Conservation (phyloP, 495 filamentous ascomycete genomes). For the Physcia stellaris region DNA sequence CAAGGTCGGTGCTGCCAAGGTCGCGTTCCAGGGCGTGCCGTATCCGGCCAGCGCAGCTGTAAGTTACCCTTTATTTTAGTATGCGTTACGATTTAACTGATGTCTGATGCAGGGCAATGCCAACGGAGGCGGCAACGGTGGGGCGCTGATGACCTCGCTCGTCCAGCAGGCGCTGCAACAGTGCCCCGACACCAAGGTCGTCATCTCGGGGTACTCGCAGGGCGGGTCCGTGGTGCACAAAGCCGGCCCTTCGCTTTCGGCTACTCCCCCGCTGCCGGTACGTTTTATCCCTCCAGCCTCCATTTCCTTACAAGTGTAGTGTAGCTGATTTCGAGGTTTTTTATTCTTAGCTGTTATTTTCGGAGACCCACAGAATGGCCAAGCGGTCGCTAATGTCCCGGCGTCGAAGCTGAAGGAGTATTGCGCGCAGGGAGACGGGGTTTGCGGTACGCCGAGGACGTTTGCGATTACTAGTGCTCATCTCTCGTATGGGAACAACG, state of each 20-base stretch:
- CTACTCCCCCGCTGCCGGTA: conserved; percentile 19
- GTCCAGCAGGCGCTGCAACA: conserved; percentile 28
- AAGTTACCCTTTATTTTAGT: conserved; percentile 2
- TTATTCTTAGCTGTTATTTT: conserved; percentile 42
- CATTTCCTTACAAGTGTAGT: too few relatives aligned
- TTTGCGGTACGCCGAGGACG: conserved; percentile 38
- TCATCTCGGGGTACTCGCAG: conserved; percentile 46
- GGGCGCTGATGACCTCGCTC: conserved; percentile 31
- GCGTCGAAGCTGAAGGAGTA: conserved; percentile 32
- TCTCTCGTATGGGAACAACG: conserved; percentile 35
- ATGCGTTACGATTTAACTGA: conserved; percentile 4
- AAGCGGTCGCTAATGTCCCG: conserved; percentile 28
- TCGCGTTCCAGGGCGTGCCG: conserved; percentile 41
- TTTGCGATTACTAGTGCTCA: conserved; percentile 28
- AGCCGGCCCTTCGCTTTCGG: conserved; percentile 25
- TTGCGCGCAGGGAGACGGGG: conserved; percentile 38
- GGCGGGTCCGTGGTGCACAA: conserved; percentile 39
- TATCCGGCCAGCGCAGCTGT: conserved; percentile 33
- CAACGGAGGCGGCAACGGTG: conserved; percentile 28
- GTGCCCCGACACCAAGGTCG: conserved; percentile 46
- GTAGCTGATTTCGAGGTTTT: too few relatives aligned
- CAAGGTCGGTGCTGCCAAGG: conserved; percentile 20
- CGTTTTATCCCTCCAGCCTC: too few relatives aligned
- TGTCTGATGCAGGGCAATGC: conserved; percentile 38
- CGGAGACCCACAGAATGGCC: conserved; percentile 41